Evolutionary conservation across 495 filamentous ascomycete species (phyloP).

Genomic region (Talaromyces liani): DNA sequence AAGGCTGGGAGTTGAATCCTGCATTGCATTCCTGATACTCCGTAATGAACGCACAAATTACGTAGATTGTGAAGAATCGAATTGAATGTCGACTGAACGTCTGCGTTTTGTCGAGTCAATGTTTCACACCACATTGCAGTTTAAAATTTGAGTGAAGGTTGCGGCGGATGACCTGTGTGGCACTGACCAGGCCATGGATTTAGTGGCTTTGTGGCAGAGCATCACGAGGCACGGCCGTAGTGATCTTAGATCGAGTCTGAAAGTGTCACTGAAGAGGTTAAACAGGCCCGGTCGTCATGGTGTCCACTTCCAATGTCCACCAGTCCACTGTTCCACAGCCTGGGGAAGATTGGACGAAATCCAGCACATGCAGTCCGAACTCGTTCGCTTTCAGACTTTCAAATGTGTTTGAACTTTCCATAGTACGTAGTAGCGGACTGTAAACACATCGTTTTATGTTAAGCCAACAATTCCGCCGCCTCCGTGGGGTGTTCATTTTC

Average conservation of each 20-base stretch:
- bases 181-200: neutral
- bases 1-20: neutral
- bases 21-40: neutral
- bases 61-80: neutral
- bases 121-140: neutral
- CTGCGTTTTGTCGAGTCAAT: neutral
- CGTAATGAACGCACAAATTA: neutral
- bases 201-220: neutral
- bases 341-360: neutral
- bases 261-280: neutral
- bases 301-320: neutral
- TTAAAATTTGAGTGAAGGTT: neutral
- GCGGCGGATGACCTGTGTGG: constrained; percentile 1
- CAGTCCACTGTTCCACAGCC: neutral
- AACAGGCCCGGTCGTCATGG: no score
- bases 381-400: neutral
- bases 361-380: neutral
- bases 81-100: neutral
- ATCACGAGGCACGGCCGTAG: constrained; percentile 1
- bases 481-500: neutral
- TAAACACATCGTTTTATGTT: neutral
- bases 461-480: neutral
- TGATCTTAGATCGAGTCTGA: neutral
- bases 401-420: neutral
- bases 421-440: neutral